A percentile compares a stretch with the other conserved stretches of the same genome.
Evolutionary conservation across 163 green algal genomes (phyloP).

Genomic region (Chlorella variabilis): DNA sequence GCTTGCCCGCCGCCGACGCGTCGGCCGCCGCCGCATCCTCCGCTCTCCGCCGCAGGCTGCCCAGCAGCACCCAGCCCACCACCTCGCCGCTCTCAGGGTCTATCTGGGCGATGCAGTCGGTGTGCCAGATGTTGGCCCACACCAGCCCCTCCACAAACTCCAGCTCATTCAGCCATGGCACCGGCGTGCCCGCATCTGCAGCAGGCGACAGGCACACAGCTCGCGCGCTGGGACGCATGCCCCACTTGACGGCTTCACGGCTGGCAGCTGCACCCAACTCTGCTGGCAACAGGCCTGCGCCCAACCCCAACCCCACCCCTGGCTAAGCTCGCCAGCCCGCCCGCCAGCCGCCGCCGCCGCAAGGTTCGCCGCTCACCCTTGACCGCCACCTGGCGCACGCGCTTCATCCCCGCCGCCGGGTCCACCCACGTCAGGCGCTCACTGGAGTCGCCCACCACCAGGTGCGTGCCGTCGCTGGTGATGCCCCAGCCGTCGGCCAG

Average conservation of each 20-base stretch:
- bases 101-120: conserved; percentile 85
- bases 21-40: conserved; percentile 10
- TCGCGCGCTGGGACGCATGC: no score
- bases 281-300: no score
- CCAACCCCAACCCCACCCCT: no score
- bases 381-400: conserved; percentile 51
- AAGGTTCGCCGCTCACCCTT: conserved; percentile 23
- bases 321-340: no score
- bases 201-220: background rate
- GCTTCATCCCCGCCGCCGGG: conserved; percentile 46
- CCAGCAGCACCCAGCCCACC: conserved; percentile 10
- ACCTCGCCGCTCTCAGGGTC: conserved; percentile 18
- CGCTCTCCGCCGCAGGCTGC: background rate
- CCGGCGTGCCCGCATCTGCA: conserved; percentile 51
- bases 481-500: conserved; percentile 73
- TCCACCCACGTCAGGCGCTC: conserved; percentile 67
- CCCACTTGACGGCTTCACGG: no score
- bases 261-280: no score
- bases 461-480: conserved; percentile 65
- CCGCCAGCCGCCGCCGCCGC: no score
- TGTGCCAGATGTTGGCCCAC: conserved; percentile 90
- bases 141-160: conserved; percentile 83
- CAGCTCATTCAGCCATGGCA: conserved; percentile 82
- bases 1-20: conserved; percentile 16
- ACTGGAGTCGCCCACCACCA: conserved; percentile 65